These are phyloP conservation scores for Jatropha curcas DNA, from an alignment of 345 rosid species.

Conservation along the genomic window DNA sequence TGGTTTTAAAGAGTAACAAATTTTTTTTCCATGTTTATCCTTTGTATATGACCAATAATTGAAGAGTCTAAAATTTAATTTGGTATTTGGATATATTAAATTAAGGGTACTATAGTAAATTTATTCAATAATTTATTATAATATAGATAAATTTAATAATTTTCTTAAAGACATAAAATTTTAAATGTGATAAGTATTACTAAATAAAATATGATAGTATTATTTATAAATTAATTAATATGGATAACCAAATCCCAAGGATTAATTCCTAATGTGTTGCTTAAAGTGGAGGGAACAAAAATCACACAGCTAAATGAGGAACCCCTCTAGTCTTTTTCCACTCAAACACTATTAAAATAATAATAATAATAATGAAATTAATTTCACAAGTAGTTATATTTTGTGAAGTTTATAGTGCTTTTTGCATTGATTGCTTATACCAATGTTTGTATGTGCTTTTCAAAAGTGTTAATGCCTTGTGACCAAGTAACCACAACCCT, in stretches of 20 bases:
- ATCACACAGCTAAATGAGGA: neutral
- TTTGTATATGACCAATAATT: too few species aligned
- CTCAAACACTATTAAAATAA: neutral
- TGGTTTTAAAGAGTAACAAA: too few species aligned
- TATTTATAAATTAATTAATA: neutral
- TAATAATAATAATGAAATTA: neutral
- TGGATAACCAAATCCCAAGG: neutral
- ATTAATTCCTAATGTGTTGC: neutral
- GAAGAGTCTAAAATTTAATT: too few species aligned
- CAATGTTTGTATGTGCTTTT: neutral
- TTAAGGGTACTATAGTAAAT: too few species aligned
- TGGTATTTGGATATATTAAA: too few species aligned
- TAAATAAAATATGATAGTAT: neutral
- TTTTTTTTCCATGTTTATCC: too few species aligned
- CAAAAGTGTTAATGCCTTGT: neutral
- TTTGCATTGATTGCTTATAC: neutral
- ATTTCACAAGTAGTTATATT: neutral
- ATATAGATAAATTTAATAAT: too few species aligned
- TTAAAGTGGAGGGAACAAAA: neutral
- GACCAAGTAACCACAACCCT: neutral
- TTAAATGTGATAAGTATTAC: neutral
- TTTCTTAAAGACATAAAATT: too few species aligned
- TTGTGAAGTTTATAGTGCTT: neutral
- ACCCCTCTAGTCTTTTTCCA: neutral
- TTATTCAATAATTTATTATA: too few species aligned